Percentiles rank a stretch among this genome's conserved stretches.
Conservation (phyloP, 2,329 filamentous ascomycete species). For the Arthrobotrys sphaeroides region DNA sequence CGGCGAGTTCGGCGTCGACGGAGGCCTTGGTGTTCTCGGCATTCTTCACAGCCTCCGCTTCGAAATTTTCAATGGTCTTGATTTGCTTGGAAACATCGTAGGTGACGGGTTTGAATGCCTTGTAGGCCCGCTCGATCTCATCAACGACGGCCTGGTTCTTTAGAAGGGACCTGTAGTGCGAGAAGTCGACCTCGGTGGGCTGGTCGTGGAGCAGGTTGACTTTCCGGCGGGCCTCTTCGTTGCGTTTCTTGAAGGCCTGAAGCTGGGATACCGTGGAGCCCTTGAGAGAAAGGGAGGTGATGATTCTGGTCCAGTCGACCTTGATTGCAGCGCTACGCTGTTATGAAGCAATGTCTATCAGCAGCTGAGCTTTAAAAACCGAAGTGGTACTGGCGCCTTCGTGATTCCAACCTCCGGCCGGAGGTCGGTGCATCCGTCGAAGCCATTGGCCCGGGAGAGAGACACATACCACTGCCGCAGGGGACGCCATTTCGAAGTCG, state of each 20-base stretch:
- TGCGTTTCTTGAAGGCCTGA: slow-evolving; percentile 98
- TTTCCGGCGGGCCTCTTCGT: slow-evolving; percentile 97
- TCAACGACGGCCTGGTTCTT: slow-evolving; percentile 97
- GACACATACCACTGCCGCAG: slow-evolving; percentile 48
- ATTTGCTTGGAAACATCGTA: slow-evolving; percentile 95
- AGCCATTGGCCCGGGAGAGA: background rate
- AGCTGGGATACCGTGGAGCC: slow-evolving; percentile 92
- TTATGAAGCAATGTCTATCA: slow-evolving; percentile 46
- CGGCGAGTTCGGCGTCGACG: slow-evolving; percentile 93
- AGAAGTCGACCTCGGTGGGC: slow-evolving; percentile 88
- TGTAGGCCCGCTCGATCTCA: slow-evolving; percentile 97
- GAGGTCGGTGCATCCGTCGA: background rate
- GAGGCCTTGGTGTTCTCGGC: slow-evolving; percentile 95
- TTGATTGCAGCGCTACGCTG: slow-evolving; percentile 98
- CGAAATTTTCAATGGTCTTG: slow-evolving; percentile 97
- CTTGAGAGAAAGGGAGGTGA: slow-evolving; percentile 91
- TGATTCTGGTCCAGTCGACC: slow-evolving; percentile 98
- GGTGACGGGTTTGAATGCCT: slow-evolving; percentile 85
- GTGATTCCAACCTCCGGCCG: background rate
- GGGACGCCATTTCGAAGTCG: slow-evolving; percentile 35
- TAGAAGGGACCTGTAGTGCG: slow-evolving; percentile 86
- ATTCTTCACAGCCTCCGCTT: slow-evolving; percentile 95
- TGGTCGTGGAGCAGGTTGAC: slow-evolving; percentile 83
- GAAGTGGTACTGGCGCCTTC: background rate
- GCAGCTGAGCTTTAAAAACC: background rate